These are phyloP conservation scores for Cardamine occulta DNA, from an alignment of 345 rosid species.

Conservation along the genomic window DNA sequence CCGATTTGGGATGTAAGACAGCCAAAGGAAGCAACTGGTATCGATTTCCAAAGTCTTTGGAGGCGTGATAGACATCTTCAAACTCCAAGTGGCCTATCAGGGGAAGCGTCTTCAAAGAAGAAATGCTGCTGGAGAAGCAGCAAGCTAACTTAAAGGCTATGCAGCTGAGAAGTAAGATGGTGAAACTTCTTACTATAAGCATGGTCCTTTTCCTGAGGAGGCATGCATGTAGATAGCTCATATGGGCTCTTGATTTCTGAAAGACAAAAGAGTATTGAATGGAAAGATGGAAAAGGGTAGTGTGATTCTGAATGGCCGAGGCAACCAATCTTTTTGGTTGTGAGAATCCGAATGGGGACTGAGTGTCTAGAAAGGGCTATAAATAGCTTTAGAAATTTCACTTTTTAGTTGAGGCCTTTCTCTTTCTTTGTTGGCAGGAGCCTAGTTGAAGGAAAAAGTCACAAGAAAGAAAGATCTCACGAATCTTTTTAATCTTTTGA, in stretches of 20 bases:
- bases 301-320: slow-evolving; percentile 51
- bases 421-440: slow-evolving; percentile 50
- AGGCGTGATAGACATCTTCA: slow-evolving; percentile 67
- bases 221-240: slow-evolving; percentile 50
- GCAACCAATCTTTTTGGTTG: slow-evolving; percentile 58
- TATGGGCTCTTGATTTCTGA: slow-evolving; percentile 41
- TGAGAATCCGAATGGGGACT: slow-evolving; percentile 73
- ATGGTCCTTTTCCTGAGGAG: slow-evolving; percentile 53
- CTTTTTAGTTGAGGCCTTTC: slow-evolving; percentile 44
- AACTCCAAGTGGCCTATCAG: slow-evolving; percentile 77
- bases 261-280: slow-evolving; percentile 38
- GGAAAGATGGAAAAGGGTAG: slow-evolving; percentile 27
- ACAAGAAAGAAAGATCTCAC: slow-evolving; percentile 73
- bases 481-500: slow-evolving; percentile 73
- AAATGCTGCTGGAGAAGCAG: slow-evolving; percentile 66
- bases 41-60: slow-evolving; percentile 84
- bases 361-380: slow-evolving; percentile 53
- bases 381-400: slow-evolving; percentile 56
- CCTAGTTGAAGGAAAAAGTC: slow-evolving; percentile 70
- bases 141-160: slow-evolving; percentile 60
- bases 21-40: slow-evolving; percentile 73
- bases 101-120: slow-evolving; percentile 61
- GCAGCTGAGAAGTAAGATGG: slow-evolving; percentile 65
- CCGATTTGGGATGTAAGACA: slow-evolving; percentile 79
- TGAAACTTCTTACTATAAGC: slow-evolving; percentile 57